Percentiles rank a stretch among this genome's conserved stretches.
Evolutionary conservation across 1,284 basidiomycete genomes (phyloP).

Genomic region (Marasmius tenuissimus): DNA sequence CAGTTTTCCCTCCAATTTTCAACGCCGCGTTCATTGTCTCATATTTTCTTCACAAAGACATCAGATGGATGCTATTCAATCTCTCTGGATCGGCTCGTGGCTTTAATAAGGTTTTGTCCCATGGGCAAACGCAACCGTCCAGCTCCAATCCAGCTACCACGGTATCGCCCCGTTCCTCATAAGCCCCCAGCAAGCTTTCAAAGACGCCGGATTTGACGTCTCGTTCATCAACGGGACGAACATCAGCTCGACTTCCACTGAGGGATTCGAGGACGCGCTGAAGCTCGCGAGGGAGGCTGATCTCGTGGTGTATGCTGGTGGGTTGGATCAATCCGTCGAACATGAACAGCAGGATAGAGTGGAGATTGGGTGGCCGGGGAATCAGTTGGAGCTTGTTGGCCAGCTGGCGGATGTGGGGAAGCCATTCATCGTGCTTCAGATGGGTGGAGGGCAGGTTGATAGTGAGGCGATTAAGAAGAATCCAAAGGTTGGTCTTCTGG

Average conservation of each 20-base stretch:
- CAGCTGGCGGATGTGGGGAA: constrained; percentile 45
- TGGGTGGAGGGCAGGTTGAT: constrained; percentile 58
- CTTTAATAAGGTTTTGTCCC: too few relatives aligned
- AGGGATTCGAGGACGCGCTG: constrained; percentile 57
- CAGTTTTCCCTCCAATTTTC: too few relatives aligned
- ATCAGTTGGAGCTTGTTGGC: constrained; percentile 49
- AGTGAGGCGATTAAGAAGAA: constrained; percentile 44
- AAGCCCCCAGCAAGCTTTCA: constrained; percentile 49
- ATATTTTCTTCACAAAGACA: too few relatives aligned
- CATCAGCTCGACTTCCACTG: constrained; percentile 36
- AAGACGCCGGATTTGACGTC: constrained; percentile 45
- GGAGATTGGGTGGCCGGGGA: constrained; percentile 54
- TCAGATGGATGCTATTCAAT: too few relatives aligned
- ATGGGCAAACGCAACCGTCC: constrained; percentile 52
- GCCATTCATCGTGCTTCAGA: constrained; percentile 52
- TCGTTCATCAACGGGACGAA: constrained; percentile 44
- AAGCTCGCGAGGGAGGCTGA: constrained; percentile 64
- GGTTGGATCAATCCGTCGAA: constrained; percentile 53
- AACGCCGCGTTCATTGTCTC: too few relatives aligned
- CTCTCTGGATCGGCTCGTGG: too few relatives aligned
- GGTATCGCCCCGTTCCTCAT: constrained; percentile 54
- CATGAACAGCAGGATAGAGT: constrained; percentile 49
- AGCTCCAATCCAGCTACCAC: constrained; percentile 58
- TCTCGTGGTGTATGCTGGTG: constrained; percentile 59
- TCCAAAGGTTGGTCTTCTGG: constrained; percentile 36